phyloP scores from a whole-genome alignment of 345 rosid genomes.

The Triadica sebifera region DNA sequence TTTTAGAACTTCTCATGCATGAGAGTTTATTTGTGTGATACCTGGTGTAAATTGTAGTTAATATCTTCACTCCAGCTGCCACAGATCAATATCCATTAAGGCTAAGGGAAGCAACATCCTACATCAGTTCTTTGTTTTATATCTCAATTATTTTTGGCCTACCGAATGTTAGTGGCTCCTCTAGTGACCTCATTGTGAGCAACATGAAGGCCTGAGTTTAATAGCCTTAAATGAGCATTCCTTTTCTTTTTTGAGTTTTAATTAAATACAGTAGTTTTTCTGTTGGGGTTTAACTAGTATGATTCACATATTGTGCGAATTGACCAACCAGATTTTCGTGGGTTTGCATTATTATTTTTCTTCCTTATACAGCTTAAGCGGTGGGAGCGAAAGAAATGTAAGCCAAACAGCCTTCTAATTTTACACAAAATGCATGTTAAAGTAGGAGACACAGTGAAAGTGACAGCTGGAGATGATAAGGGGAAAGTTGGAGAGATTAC shows the following conservation, averaged over 20 bases:
- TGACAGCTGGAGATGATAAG: slow-evolving; percentile 78
- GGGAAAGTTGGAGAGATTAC: slow-evolving; percentile 82
- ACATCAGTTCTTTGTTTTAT: background rate
- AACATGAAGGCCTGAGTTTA: background rate
- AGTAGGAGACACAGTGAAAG: slow-evolving; percentile 81
- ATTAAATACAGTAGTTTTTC: background rate
- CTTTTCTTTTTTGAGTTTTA: background rate
- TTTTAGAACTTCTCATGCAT: background rate
- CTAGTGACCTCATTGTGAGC: background rate
- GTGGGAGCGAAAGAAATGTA: slow-evolving; percentile 89
- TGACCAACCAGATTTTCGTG: background rate
- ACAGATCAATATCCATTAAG: background rate
- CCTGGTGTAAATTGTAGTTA: background rate
- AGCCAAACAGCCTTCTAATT: slow-evolving; percentile 87
- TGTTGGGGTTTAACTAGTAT: slow-evolving; percentile 2
- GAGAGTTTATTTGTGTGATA: background rate
- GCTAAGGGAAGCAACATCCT: background rate
- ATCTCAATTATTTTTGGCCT: background rate
- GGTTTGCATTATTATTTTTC: background rate
- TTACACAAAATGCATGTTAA: slow-evolving; percentile 91
- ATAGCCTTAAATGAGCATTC: background rate
- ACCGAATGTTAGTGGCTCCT: background rate
- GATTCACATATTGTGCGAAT: background rate
- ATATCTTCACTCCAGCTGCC: background rate
- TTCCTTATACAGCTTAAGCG: slow-evolving; percentile 57